phyloP scores from a whole-genome alignment of 75 land plant genomes.

The Adiantum capillusveneris region DNA sequence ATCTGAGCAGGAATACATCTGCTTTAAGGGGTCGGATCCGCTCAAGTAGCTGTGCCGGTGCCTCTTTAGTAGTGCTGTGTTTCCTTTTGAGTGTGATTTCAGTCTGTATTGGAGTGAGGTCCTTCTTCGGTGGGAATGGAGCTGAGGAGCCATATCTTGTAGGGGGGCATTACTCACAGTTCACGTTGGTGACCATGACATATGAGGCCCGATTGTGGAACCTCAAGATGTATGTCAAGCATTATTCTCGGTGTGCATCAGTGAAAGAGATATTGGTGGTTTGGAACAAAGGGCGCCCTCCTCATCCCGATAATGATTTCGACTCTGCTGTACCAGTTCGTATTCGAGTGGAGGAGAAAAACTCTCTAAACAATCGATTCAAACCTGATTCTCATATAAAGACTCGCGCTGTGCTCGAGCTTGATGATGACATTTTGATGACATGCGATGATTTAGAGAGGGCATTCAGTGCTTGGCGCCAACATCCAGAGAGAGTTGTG shows the following conservation, averaged over 20 bases:
- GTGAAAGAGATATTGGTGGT: conserved; percentile 85
- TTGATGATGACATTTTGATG: conserved; percentile 98
- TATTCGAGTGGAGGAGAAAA: conserved; percentile 62
- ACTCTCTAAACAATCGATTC: conserved; percentile 88
- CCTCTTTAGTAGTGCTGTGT: conserved; percentile 24
- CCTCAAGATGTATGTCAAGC: conserved; percentile 78
- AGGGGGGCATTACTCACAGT: conserved; percentile 82
- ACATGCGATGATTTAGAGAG: conserved; percentile 87
- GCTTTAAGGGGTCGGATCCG: conserved; percentile 38
- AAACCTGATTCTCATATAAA: conserved; percentile 61
- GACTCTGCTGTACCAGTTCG: conserved; percentile 84
- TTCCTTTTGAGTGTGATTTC: conserved; percentile 29
- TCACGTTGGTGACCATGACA: conserved; percentile 86
- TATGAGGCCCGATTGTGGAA: conserved; percentile 93
- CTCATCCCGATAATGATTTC: conserved; percentile 47
- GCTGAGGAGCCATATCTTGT: conserved; percentile 70
- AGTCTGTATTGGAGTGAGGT: conserved; percentile 48
- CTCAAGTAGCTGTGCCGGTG: conserved; percentile 42
- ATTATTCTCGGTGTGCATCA: conserved; percentile 87
- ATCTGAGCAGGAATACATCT: conserved; percentile 42
- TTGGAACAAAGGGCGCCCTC: conserved; percentile 89
- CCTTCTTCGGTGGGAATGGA: conserved; percentile 77
- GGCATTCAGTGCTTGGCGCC: conserved; percentile 83
- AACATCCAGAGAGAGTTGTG: conserved; percentile 68
- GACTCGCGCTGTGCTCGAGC: conserved; percentile 80